Evolutionary conservation across 1,139 yeast species (phyloP), one percentile per base, ranked within the genome.

Genomic region (Candida sanyaensis): DNA sequence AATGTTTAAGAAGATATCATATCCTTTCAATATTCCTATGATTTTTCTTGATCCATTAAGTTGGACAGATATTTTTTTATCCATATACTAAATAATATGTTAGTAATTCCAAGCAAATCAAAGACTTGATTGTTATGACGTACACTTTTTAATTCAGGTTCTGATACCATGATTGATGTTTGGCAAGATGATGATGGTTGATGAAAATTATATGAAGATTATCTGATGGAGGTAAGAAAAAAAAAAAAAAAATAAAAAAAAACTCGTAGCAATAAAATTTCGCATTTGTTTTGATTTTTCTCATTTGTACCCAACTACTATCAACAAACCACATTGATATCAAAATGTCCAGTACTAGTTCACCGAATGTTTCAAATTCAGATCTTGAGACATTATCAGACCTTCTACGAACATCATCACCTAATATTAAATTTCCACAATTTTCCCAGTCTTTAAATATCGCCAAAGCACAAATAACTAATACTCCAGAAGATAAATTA

Each of bases 41-140:
- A 89, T 83, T 54, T 80, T 83, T 49, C 96, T 76, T 13, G 87
- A 71, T 6, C 96, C 93, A 62, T 88, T 88, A 50, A 90, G 73
- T 59, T 85, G 88, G 24, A 89, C 72, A 11, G 82, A 72, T 34
- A 89, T 76, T 63, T 82, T 80, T 66, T 87, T 87, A 64, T 87
- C 92, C 83, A 88, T 78, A 63, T 88, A 89, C 88, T 84, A 59
- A 1, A 49, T 26, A 8, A 17, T 26, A 60, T 55, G 75, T 69
- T 65, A 56, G 60, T 60, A 54, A 31, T 33, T 5, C 13, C 41
- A 31, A 23, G 41, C 41, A 6, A 27, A n/a, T 12, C 24, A 4
- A 6, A 32, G 9, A 32, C 1, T 6, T 30, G n/a, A 13, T 6
- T 11, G 1, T n/a, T 11, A 9, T 6, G 12, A 72, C 78, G 42